Conservation (phyloP, 169 alveolate genomes). For the Plasmodium cynomolgi region DNA sequence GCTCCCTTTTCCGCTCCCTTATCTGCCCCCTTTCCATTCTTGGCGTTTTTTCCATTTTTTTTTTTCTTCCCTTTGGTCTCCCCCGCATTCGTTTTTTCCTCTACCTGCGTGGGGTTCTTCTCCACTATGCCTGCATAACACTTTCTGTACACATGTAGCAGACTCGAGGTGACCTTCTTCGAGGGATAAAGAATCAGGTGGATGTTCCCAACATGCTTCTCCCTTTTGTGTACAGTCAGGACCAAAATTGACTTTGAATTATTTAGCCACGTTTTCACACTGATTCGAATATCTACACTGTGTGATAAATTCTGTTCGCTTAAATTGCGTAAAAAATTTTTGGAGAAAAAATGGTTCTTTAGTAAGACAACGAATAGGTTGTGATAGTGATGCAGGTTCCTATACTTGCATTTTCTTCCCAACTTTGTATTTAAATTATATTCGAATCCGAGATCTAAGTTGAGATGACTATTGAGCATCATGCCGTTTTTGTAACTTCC, state of each 20-base stretch:
- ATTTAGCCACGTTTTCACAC: slow-evolving; percentile 14
- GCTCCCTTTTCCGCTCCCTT: not conserved
- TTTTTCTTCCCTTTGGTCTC: not conserved
- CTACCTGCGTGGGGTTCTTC: not conserved
- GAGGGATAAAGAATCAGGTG: slow-evolving; percentile 31
- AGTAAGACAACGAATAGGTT: slow-evolving; percentile 11
- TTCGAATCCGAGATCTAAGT: slow-evolving; percentile 39
- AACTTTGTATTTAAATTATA: slow-evolving; percentile 3
- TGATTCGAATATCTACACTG: not conserved
- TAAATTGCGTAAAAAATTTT: not conserved
- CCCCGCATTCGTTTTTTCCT: not conserved
- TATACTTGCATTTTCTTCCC: slow-evolving; percentile 23
- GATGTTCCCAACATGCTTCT: slow-evolving; percentile 17
- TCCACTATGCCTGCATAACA: not conserved
- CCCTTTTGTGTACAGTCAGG: not conserved
- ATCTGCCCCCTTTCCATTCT: not conserved
- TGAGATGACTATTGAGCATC: slow-evolving; percentile 12
- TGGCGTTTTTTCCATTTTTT: not conserved
- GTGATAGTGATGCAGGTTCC: slow-evolving; percentile 19
- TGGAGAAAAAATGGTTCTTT: slow-evolving; percentile 14
- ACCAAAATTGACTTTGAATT: slow-evolving; percentile 11
- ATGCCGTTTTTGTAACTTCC: slow-evolving; percentile 37
- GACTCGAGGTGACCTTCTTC: not conserved
- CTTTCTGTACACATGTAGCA: not conserved
- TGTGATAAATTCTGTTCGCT: not conserved